Evolutionary conservation across 352 stramenopile species (phyloP).

Genomic region (Globisporangium irregulare): DNA sequence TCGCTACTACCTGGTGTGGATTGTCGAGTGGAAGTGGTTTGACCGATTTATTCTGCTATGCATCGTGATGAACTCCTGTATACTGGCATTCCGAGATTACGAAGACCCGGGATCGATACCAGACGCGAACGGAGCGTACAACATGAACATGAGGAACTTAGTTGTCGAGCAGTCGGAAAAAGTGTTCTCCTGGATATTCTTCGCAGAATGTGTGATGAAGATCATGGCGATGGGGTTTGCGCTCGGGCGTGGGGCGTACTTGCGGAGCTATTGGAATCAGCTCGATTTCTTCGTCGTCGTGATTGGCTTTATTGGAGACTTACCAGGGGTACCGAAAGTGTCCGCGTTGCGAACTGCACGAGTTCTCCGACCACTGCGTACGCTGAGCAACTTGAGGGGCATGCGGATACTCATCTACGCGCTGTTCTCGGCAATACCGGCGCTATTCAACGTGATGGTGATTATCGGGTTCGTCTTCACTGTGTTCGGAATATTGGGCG

Average conservation of each 20-base stretch:
- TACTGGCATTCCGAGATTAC: constrained; percentile 63
- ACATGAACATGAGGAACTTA: constrained; percentile 29
- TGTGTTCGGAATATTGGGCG: constrained; percentile 66
- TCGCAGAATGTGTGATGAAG: constrained; percentile 74
- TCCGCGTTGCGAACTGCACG: constrained; percentile 33
- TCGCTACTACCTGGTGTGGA: constrained; percentile 34
- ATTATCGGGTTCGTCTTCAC: constrained; percentile 67
- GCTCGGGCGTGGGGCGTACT: constrained; percentile 51
- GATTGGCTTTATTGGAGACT: constrained; percentile 32
- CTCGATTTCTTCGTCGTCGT: constrained; percentile 88
- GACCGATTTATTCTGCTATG: constrained; percentile 70
- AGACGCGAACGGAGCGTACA: constrained; percentile 22
- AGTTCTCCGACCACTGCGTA: constrained; percentile 62
- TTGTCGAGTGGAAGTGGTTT: constrained; percentile 69
- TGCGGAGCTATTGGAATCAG: constrained; percentile 78
- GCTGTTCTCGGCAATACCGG: constrained; percentile 50
- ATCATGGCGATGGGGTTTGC: constrained; percentile 74
- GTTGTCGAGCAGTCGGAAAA: constrained; percentile 40
- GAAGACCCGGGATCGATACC: constrained; percentile 32
- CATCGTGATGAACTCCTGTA: constrained; percentile 64
- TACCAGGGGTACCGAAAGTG: constrained; percentile 38
- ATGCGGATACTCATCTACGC: constrained; percentile 56
- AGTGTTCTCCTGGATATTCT: constrained; percentile 62
- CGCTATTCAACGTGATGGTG: constrained; percentile 67
- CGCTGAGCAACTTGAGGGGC: constrained; percentile 39